These are phyloP conservation scores for Russula ochroleuca DNA, from an alignment of 768 basidiomycete species.

Conservation along the genomic window DNA sequence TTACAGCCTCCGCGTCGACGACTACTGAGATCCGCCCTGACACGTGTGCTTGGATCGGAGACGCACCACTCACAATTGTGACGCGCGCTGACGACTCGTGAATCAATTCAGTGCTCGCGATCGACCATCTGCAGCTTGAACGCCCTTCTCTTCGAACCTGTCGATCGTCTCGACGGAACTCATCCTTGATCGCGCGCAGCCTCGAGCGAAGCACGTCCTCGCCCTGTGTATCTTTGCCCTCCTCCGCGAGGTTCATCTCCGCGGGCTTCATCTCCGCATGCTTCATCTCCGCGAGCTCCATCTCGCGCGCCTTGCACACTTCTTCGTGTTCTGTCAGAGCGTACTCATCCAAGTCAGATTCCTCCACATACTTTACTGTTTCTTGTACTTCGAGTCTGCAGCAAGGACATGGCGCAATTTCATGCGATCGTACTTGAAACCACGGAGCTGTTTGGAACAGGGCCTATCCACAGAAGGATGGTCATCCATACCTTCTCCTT, in stretches of 20 bases:
- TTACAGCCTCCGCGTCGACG: no score
- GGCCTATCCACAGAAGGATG: not conserved
- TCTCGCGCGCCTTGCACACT: conserved; percentile 66
- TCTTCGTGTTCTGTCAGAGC: conserved; percentile 81
- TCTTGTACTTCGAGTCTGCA: conserved; percentile 74
- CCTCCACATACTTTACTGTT: conserved; percentile 69
- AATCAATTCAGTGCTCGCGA: conserved; percentile 46
- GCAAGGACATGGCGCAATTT: conserved; percentile 79
- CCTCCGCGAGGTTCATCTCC: conserved; percentile 76
- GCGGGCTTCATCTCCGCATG: no score
- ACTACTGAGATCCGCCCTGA: no score
- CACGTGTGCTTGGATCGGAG: no score
- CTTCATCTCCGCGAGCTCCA: conserved; percentile 73
- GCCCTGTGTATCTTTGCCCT: conserved; percentile 55
- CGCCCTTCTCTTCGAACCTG: conserved; percentile 75
- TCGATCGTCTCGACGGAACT: no score
- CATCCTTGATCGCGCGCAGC: conserved; percentile 64
- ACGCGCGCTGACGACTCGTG: no score
- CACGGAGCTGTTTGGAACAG: conserved; percentile 57
- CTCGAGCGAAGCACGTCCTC: conserved; percentile 64
- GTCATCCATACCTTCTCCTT: conserved; percentile 63
- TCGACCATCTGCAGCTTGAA: conserved; percentile 88
- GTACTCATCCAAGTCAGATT: no score
- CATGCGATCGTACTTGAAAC: conserved; percentile 95
- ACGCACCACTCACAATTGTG: no score